Percentiles rank a stretch among this genome's conserved stretches.
Conservation (phyloP, 108 stramenopile genomes). For the Hondaea fermentalgiana region DNA sequence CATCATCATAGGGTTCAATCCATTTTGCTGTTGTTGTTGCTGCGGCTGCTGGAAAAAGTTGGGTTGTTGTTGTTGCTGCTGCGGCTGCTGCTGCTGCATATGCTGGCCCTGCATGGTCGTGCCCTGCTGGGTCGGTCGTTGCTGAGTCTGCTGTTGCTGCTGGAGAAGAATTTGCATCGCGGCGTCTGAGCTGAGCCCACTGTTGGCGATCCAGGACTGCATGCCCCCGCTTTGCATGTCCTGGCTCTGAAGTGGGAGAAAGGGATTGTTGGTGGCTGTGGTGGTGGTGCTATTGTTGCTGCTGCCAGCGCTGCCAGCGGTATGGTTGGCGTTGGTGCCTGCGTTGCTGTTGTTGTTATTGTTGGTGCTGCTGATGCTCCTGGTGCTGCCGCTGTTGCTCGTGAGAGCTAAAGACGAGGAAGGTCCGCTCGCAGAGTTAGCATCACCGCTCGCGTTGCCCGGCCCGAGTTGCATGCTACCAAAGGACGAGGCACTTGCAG, state of each 20-base stretch:
- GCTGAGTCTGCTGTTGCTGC: background rate
- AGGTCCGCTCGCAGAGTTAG: too few relatives aligned
- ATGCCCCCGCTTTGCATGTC: background rate
- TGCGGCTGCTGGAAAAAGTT: background rate
- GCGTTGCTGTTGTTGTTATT: background rate
- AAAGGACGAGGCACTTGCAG: too few relatives aligned
- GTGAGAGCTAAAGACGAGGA: too few relatives aligned
- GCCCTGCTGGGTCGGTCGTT: background rate
- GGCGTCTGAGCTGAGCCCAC: background rate
- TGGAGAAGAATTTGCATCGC: background rate
- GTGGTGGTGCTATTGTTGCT: background rate
- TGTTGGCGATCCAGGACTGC: too few relatives aligned
- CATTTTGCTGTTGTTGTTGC: background rate
- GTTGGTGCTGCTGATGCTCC: background rate
- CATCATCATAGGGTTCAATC: background rate
- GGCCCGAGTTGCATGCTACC: too few relatives aligned
- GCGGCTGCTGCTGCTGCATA: background rate
- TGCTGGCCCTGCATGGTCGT: too few relatives aligned
- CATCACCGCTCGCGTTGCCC: too few relatives aligned
- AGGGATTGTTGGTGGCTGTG: background rate
- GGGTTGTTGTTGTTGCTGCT: background rate
- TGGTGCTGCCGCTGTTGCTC: background rate
- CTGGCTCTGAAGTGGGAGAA: background rate
- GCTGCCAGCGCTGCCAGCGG: background rate
- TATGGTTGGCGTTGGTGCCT: too few relatives aligned